phyloP scores from a whole-genome alignment of 2,329 filamentous ascomycete species.

The Cytospora piceae region DNA sequence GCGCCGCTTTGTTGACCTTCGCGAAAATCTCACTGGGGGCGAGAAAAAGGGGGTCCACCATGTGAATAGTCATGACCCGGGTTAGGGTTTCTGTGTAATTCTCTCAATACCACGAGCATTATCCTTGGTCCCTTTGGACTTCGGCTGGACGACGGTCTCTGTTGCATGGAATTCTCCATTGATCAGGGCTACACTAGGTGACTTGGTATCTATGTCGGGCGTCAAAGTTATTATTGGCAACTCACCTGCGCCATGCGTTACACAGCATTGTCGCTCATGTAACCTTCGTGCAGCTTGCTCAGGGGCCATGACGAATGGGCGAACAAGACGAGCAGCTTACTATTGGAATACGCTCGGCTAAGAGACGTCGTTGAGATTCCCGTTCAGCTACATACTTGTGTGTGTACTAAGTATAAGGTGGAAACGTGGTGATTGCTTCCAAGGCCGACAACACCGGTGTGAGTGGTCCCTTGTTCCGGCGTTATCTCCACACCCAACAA shows the following conservation, averaged over 20 bases:
- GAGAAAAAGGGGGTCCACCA: not conserved
- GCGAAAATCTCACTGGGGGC: not conserved
- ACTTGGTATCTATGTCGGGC: no score
- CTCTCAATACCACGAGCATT: not conserved
- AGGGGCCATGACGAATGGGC: not conserved
- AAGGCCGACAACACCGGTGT: constrained; percentile 21
- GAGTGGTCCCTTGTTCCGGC: not conserved
- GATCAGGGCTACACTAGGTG: not conserved
- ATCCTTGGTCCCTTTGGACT: not conserved
- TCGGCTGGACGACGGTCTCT: not conserved
- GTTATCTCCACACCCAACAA: no score
- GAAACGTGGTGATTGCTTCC: constrained; percentile 14
- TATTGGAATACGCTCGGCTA: constrained; percentile 1
- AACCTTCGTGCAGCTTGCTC: not conserved
- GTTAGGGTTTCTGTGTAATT: not conserved
- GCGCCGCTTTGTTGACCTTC: not conserved
- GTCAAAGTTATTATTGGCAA: not conserved
- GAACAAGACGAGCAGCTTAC: constrained; percentile 2
- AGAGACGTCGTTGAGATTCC: constrained; percentile 16
- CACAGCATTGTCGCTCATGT: constrained; percentile 1
- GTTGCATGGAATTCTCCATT: not conserved
- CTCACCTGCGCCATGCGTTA: not conserved
- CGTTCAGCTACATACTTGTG: not conserved
- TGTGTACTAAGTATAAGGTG: not conserved
- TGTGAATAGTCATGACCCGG: not conserved